These are phyloP conservation scores for Vitis riparia DNA, from an alignment of 164 flowering plant species.

Conservation along the genomic window DNA sequence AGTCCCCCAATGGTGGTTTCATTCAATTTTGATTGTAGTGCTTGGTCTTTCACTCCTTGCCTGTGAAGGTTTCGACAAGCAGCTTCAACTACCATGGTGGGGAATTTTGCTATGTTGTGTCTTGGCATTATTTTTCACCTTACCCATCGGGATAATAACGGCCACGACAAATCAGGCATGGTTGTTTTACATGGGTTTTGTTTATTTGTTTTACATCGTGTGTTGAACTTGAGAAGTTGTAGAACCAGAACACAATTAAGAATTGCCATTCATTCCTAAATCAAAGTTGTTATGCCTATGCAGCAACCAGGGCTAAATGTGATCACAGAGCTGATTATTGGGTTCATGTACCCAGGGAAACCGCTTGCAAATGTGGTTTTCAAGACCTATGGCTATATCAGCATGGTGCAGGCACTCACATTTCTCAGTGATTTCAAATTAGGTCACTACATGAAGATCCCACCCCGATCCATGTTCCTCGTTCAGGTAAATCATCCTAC, in stretches of 20 bases:
- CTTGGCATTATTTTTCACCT: constrained; percentile 61
- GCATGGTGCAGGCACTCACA: constrained; percentile 54
- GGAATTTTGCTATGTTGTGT: constrained; percentile 65
- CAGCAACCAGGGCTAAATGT: constrained; percentile 54
- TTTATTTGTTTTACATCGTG: too few species aligned
- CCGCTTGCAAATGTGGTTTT: constrained; percentile 63
- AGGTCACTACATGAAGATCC: constrained; percentile 69
- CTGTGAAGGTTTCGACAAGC: constrained; percentile 63
- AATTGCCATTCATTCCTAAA: background rate
- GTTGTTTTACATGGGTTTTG: too few species aligned
- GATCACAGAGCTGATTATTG: constrained; percentile 57
- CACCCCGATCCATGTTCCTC: constrained; percentile 60
- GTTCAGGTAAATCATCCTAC: constrained; percentile 37
- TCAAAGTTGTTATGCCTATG: background rate
- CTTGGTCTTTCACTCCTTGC: constrained; percentile 42
- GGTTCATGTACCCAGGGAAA: constrained; percentile 57
- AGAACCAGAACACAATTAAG: background rate
- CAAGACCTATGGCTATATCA: constrained; percentile 65
- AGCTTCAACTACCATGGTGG: constrained; percentile 91
- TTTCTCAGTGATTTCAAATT: constrained; percentile 56
- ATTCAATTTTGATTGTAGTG: constrained; percentile 25
- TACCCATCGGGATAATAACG: constrained; percentile 69
- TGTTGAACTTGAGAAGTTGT: too few species aligned
- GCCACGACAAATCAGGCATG: constrained; percentile 72
- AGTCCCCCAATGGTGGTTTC: constrained; percentile 91